Conservation (phyloP, 805 yeast species). For the Saccharomycopsis fodiens region DNA sequence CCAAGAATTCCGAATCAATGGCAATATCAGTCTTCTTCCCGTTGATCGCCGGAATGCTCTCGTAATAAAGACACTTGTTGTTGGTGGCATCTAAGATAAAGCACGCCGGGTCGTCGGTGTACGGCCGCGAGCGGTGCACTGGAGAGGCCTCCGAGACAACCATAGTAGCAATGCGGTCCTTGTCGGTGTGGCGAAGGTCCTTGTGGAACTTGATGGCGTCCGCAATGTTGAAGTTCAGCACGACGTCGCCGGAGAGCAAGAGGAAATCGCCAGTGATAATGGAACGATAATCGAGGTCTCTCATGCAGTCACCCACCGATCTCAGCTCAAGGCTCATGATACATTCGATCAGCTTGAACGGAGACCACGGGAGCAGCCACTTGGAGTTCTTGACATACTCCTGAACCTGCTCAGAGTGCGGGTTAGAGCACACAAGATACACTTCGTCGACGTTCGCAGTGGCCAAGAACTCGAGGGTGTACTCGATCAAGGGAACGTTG, state of each 20-base stretch:
- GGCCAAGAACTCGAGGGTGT: slow-evolving; percentile 90
- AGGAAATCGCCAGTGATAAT: slow-evolving; percentile 85
- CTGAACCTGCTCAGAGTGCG: slow-evolving; percentile 84
- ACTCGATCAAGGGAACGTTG: slow-evolving; percentile 88
- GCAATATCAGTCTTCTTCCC: slow-evolving; percentile 45
- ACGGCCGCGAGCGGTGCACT: slow-evolving; percentile 75
- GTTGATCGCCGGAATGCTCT: slow-evolving; percentile 54
- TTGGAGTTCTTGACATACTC: slow-evolving; percentile 67
- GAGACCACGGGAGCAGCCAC: slow-evolving; percentile 64
- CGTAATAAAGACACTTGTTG: slow-evolving; percentile 76
- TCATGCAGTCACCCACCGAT: slow-evolving; percentile 95
- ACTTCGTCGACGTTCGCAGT: slow-evolving; percentile 88
- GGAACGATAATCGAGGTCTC: slow-evolving; percentile 89
- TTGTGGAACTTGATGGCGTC: slow-evolving; percentile 69
- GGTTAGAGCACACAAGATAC: slow-evolving; percentile 74
- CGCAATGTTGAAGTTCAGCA: slow-evolving; percentile 80
- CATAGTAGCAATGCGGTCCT: slow-evolving; percentile 92
- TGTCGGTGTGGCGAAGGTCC: slow-evolving; percentile 63
- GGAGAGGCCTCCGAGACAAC: slow-evolving; percentile 81
- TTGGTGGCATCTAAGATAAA: slow-evolving; percentile 72
- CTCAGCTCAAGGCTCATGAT: slow-evolving; percentile 79
- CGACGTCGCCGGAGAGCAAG: slow-evolving; percentile 88
- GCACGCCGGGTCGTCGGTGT: slow-evolving; percentile 50
- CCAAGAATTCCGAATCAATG: slow-evolving; percentile 79
- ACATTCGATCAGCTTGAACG: slow-evolving; percentile 65